These are phyloP conservation scores for Chloranthus sessilifolius DNA, from an alignment of 164 flowering plant genomes.

Conservation along the genomic window DNA sequence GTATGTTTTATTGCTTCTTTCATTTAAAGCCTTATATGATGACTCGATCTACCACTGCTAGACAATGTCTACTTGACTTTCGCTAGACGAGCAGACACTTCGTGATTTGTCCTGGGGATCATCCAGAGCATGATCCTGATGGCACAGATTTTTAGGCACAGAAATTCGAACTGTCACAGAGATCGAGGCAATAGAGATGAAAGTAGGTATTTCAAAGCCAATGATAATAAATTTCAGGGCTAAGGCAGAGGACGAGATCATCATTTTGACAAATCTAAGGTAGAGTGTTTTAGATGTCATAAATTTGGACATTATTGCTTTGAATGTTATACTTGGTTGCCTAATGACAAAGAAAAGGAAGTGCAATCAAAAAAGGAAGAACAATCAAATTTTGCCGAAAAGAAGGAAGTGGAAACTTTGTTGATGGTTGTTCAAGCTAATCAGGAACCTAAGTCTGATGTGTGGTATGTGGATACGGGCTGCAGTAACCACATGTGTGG, in stretches of 20 bases:
- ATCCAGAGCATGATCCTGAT: no score
- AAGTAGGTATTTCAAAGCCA: not conserved
- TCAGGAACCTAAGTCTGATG: not conserved
- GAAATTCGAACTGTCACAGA: no score
- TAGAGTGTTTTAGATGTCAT: slow-evolving; percentile 7
- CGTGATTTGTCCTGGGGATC: no score
- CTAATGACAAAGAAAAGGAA: slow-evolving; percentile 6
- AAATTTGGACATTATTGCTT: slow-evolving; percentile 1
- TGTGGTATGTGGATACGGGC: slow-evolving; percentile 6
- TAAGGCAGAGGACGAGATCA: slow-evolving; percentile 3
- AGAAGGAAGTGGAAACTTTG: slow-evolving; percentile 5
- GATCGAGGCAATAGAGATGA: slow-evolving; percentile 3
- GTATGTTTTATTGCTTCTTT: no score
- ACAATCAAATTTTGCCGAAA: slow-evolving; percentile 4
- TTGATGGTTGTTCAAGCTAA: not conserved
- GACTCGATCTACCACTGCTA: no score
- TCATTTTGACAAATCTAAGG: slow-evolving; percentile 7
- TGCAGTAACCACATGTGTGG: slow-evolving; percentile 7
- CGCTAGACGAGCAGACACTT: no score
- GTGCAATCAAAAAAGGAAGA: no score
- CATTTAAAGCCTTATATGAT: no score
- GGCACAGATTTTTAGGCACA: no score
- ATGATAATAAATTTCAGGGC: not conserved
- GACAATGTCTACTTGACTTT: no score
- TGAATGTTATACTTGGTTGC: slow-evolving; percentile 7